Conservation (phyloP, 306 rosid species). For the Cicer arietinum region DNA sequence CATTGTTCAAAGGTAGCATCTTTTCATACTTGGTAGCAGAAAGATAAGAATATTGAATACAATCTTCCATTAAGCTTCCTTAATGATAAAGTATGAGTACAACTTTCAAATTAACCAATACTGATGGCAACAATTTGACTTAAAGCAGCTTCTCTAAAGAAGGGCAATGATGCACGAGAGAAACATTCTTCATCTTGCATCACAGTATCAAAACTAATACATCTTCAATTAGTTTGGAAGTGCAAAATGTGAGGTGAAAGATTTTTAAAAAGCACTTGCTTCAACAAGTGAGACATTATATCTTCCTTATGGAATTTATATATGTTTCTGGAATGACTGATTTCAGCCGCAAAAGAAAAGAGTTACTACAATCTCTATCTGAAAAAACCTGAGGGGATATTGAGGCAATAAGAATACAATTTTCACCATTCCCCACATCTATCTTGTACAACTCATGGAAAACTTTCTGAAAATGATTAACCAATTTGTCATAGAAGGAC, state of each 20-base stretch:
- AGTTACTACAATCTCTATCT: slow-evolving; percentile 40
- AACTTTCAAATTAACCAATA: slow-evolving; percentile 19
- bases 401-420: slow-evolving; percentile 69
- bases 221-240: slow-evolving; percentile 3
- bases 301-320: slow-evolving; percentile 57
- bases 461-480: slow-evolving; percentile 51
- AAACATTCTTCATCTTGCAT: neutral
- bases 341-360: slow-evolving; percentile 60
- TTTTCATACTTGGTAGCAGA: too few relatives aligned
- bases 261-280: slow-evolving; percentile 1
- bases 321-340: slow-evolving; percentile 60
- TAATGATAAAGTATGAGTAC: slow-evolving; percentile 5
- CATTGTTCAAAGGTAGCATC: too few relatives aligned
- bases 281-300: slow-evolving; percentile 37
- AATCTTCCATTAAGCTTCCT: slow-evolving; percentile 5
- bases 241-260: neutral
- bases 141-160: slow-evolving; percentile 26
- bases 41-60: neutral
- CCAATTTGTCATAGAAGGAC: slow-evolving; percentile 56
- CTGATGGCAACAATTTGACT: slow-evolving; percentile 22
- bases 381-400: slow-evolving; percentile 46
- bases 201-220: slow-evolving; percentile 16
- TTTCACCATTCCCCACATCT: slow-evolving; percentile 80
- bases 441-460: slow-evolving; percentile 68
- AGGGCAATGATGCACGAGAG: slow-evolving; percentile 7